These are phyloP conservation scores for Penicillium sp. DNA, from an alignment of 2,329 filamentous ascomycete genomes.

Conservation along the genomic window DNA sequence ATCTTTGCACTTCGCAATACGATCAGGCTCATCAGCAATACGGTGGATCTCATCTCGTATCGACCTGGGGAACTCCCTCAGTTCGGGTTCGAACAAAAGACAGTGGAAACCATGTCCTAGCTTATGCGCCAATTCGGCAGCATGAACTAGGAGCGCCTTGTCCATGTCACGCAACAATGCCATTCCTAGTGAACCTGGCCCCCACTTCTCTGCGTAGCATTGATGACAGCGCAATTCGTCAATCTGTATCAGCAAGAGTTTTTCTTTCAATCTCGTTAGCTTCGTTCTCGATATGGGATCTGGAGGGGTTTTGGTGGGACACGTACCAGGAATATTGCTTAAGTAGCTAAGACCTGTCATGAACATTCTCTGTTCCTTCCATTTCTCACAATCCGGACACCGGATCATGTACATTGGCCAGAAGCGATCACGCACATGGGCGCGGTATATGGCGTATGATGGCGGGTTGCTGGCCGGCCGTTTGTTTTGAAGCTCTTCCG, in stretches of 20 bases:
- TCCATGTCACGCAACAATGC: neutral
- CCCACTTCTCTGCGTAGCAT: conserved; percentile 3
- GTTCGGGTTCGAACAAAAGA: neutral
- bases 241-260: neutral
- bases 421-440: neutral
- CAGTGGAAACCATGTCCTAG: neutral
- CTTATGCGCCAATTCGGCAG: neutral
- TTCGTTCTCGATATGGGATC: no score
- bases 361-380: conserved; percentile 2
- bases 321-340: no score
- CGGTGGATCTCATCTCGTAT: neutral
- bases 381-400: conserved; percentile 1
- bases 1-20: neutral
- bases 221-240: conserved; percentile 4
- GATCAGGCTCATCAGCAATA: neutral
- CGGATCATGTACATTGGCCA: neutral
- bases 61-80: neutral
- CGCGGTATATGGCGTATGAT: neutral
- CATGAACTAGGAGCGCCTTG: neutral
- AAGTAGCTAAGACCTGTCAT: neutral
- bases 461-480: neutral
- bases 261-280: neutral
- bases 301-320: no score
- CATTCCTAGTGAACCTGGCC: neutral
- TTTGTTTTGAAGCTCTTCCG: neutral